Base-by-base conservation (phyloP, 2,329 filamentous ascomycete genomes). In the Arthroderma sp. region DNA sequence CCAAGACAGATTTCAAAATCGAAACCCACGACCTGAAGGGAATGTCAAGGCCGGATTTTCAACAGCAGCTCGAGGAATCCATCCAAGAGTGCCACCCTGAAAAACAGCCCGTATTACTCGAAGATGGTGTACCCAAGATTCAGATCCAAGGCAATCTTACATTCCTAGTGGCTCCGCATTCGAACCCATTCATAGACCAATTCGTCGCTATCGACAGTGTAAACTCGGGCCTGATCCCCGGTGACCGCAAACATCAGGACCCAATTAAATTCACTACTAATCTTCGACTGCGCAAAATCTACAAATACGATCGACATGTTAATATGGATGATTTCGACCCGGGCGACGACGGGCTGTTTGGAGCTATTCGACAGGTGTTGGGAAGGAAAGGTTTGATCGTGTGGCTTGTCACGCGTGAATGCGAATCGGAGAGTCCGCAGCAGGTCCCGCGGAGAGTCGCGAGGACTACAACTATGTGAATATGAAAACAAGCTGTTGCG, bases 321-420 rank as follows among this genome's bases (percentile, higher is more conserved):
- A 72, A 71, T 47, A 55, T 74, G 11, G 71, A 74, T 51, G 71
- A 73, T 55, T 53, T 74, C 48, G 70, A 74, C 51, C 67, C 73
- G 47, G 68, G 56, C 7, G 61, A 63, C 9, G 71, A 73, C 38
- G 71, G 71, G 3, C 49, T 74, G 15, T 28, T 62, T n/a, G 50
- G 57, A 3, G 72, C 71, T 2, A 40, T 73, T 36, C 54, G 50
- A 15, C 59, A 70, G 28, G 68, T 73, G 2, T 50, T 72, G 32
- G 69, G 69, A 1, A 61, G 69, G 45, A 64, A 68, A 36, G 71
- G 71, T 1, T 51, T 74, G 47, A 63, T 58, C n/a, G 64, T 73
- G 38, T 73, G 70, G 69, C 63, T 59, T 50, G 66, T 69, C 45
- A 46, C 48, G 22, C 29, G 46, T 10, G 34, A 22, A 5, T 49